Conservation (phyloP, 1,284 basidiomycete species). For the Marasmius oreades region DNA sequence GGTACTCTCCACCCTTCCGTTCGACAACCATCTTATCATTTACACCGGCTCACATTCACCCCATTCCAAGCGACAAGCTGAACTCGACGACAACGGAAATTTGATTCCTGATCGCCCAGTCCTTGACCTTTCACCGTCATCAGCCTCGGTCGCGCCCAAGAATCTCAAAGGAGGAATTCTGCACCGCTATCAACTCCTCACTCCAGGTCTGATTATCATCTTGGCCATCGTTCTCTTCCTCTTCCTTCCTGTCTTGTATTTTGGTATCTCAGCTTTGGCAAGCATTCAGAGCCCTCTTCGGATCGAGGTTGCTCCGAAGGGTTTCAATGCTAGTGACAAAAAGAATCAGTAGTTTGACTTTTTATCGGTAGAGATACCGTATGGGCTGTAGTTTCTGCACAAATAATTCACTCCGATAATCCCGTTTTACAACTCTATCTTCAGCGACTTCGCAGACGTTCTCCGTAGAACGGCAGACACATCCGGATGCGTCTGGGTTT, state of each 20-base stretch:
- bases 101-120: slow-evolving; percentile 24
- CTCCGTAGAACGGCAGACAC: too few relatives aligned
- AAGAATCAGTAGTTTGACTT: slow-evolving; percentile 63
- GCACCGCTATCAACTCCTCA: slow-evolving; percentile 73
- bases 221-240: slow-evolving; percentile 70
- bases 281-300: slow-evolving; percentile 74
- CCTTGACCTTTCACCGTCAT: slow-evolving; percentile 18
- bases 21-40: slow-evolving; percentile 58
- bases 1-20: slow-evolving; percentile 43
- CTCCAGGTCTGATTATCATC: slow-evolving; percentile 72
- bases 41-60: slow-evolving; percentile 51
- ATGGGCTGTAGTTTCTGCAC: not conserved
- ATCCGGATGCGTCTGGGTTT: too few relatives aligned
- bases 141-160: slow-evolving; percentile 20
- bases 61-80: slow-evolving; percentile 35
- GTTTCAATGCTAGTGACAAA: slow-evolving; percentile 65
- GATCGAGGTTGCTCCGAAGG: slow-evolving; percentile 55
- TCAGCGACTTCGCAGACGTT: too few relatives aligned
- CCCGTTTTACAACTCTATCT: too few relatives aligned
- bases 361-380: not conserved
- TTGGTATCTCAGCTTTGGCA: slow-evolving; percentile 68
- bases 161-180: slow-evolving; percentile 57
- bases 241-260: slow-evolving; percentile 64
- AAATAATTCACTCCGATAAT: not conserved
- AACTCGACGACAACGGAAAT: slow-evolving; percentile 8